Conservation (phyloP, 2,329 filamentous ascomycete genomes). For the Phialophora expanda region DNA sequence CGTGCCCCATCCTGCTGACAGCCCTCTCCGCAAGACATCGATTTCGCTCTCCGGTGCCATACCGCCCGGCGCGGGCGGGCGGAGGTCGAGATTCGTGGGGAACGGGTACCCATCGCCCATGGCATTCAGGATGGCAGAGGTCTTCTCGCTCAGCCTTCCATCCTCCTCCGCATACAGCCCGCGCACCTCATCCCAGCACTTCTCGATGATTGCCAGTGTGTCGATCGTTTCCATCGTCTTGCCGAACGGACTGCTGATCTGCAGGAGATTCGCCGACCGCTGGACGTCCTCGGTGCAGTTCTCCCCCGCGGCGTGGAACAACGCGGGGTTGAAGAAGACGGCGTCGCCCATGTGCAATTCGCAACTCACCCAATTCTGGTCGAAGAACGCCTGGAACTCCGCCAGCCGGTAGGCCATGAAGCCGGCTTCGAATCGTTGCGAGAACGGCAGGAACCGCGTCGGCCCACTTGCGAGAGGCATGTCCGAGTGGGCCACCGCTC, state of each 20-base stretch:
- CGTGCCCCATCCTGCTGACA: constrained; percentile 51
- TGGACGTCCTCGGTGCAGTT: constrained; percentile 58
- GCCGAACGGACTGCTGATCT: constrained; percentile 66
- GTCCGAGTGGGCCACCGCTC: constrained; percentile 66
- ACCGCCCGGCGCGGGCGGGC: constrained; percentile 60
- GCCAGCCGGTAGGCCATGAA: constrained; percentile 62
- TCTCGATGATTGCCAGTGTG: constrained; percentile 56
- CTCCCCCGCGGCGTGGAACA: constrained; percentile 67
- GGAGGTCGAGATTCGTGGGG: constrained; percentile 64
- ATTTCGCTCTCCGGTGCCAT: constrained; percentile 68
- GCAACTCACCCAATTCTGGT: constrained; percentile 58
- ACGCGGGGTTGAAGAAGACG: constrained; percentile 67
- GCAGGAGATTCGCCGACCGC: constrained; percentile 65
- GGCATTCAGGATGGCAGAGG: constrained; percentile 57
- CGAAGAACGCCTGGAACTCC: constrained; percentile 62
- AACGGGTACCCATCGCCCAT: constrained; percentile 66
- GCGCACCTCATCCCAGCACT: constrained; percentile 60
- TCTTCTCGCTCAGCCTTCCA: constrained; percentile 57
- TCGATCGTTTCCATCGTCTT: constrained; percentile 69
- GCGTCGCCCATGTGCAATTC: constrained; percentile 63
- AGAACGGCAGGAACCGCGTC: constrained; percentile 66
- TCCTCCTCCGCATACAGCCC: constrained; percentile 9
- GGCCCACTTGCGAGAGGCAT: constrained; percentile 65
- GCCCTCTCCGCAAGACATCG: constrained; percentile 54
- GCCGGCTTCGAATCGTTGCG: constrained; percentile 62